Evolutionary conservation across 1,284 basidiomycete genomes (phyloP), one percentile per base, ranked within the genome.

Genomic region (Rhodotorula mucilaginosa): DNA sequence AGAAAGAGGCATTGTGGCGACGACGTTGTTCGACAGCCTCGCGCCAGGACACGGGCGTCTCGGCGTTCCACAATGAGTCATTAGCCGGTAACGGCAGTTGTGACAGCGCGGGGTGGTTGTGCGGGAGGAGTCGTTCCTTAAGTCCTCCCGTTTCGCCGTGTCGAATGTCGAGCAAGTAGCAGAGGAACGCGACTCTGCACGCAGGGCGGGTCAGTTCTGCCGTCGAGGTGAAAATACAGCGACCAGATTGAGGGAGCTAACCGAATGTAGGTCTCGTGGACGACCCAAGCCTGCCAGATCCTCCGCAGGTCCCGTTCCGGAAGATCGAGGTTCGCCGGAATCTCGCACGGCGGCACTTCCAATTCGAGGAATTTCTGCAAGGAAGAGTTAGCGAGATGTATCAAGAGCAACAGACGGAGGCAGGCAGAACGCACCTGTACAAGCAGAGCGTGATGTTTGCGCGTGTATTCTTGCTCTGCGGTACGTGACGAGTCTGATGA

Each of bases 381-480:
- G 19, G 57, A 15, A 7, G 16, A 6, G 57, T 19, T 19, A 8
- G 39, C 13, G 18, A 39, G 31, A 19, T 39, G 6, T 15, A n/a
- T 44, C 21, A 23, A n/a, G 5, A n/a, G 1, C 26, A 15, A 44
- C 0, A n/a, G 0, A 26, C 7, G 31, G 56, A 21, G 26, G 12
- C 15, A 21, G 6, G 16, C 5, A 6, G n/a, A 8, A n/a, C 60
- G 5, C 3, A 61, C 60, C 29, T 61, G 63, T 12, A 64, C 34
- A 10, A 65, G 47, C 3, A 52, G 48, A 0, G 48, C 23, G 49
- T 65, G 64, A 39, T 65, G 58, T 3, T 29, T n/a, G 4, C 34
- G 48, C n/a, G 64, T 59, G 58, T 39, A 65, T 5, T 65, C 49
- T 48, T 58, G 64, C 31, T 65, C 64, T 44, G 39, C 39, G 39